phyloP scores from a whole-genome alignment of 495 filamentous ascomycete species.

The Penicillium canescens region DNA sequence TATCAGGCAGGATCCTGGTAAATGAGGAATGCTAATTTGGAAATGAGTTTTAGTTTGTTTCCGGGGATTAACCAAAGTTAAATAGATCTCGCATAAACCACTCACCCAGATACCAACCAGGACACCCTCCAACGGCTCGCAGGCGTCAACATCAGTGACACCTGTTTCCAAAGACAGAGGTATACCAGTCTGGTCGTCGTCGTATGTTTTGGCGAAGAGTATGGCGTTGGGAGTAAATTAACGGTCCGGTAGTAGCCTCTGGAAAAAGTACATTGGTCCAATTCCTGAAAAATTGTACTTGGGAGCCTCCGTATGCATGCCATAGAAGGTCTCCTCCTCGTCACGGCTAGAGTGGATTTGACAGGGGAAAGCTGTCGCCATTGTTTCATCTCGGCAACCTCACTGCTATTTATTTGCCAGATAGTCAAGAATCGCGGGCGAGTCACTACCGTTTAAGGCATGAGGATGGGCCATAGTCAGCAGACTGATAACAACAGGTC shows the following conservation, averaged over 20 bases:
- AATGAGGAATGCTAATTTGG: constrained; percentile 40
- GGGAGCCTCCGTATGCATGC: constrained; percentile 9
- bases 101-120: constrained; percentile 56
- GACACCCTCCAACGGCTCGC: constrained; percentile 44
- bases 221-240: constrained; percentile 35
- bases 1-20: constrained; percentile 33
- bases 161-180: constrained; percentile 55
- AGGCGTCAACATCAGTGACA: constrained; percentile 54
- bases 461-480: too few species aligned
- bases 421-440: too few species aligned
- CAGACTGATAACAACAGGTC: too few species aligned
- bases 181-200: constrained; percentile 54
- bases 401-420: too few species aligned
- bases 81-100: background rate
- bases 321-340: too few species aligned
- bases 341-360: too few species aligned
- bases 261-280: constrained; percentile 52
- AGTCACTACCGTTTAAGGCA: too few species aligned
- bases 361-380: background rate
- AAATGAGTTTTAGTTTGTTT: too few species aligned
- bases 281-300: constrained; percentile 27
- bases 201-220: constrained; percentile 46
- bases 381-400: too few species aligned
- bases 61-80: background rate
- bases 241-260: constrained; percentile 48